Conservation (phyloP, 2,329 filamentous ascomycete species). For the Fusarium foetens region DNA sequence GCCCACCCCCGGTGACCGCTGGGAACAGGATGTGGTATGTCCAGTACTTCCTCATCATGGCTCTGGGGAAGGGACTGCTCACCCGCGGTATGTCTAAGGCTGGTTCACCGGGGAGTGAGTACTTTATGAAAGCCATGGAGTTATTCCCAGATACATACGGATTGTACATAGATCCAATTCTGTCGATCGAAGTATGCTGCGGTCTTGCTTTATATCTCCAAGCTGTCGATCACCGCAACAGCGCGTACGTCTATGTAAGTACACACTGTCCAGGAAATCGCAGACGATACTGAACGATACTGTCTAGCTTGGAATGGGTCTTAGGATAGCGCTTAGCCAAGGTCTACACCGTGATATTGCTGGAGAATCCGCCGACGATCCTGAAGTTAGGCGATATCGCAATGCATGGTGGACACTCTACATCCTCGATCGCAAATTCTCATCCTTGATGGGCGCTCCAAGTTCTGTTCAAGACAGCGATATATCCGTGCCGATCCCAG, state of each 20-base stretch:
- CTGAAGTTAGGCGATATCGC: background rate
- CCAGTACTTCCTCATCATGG: background rate
- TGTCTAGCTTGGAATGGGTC: background rate
- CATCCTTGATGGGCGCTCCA: background rate
- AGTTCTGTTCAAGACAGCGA: background rate
- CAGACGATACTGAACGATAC: background rate
- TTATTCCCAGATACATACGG: background rate
- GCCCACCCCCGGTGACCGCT: background rate
- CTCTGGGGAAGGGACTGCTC: background rate
- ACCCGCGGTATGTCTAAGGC: background rate
- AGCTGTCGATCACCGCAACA: background rate
- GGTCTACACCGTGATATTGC: background rate
- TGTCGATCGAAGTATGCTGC: background rate
- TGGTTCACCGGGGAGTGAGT: background rate
- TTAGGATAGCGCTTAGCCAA: background rate
- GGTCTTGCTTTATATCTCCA: background rate
- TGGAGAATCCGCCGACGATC: background rate
- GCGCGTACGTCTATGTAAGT: background rate
- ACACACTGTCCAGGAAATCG: background rate
- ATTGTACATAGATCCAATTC: background rate
- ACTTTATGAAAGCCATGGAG: background rate
- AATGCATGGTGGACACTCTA: background rate
- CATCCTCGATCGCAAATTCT: background rate
- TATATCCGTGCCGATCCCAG: background rate
- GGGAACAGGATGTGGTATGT: background rate